Base-by-base conservation (phyloP, 2,329 filamentous ascomycete species). In the Chaetomium strumarium region DNA sequence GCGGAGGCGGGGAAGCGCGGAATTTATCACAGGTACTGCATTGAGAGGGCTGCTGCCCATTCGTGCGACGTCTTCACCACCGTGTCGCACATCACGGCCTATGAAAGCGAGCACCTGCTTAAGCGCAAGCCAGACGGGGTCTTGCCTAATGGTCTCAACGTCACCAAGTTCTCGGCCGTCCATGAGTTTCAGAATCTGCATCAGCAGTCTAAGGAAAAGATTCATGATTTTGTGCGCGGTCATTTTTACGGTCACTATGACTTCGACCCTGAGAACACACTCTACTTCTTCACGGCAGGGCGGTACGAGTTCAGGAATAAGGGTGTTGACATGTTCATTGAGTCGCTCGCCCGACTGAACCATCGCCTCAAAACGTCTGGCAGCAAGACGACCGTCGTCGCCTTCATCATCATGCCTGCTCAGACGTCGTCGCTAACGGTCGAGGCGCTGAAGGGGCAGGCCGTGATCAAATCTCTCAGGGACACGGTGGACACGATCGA, bases 171-270 rank as follows among this genome's bases (percentile, higher is more conserved):
- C 75, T 92, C 91, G 9, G 93, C 93, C 7, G 91, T 96, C 64
- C 93, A 99, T 76, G 93, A 99, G 72, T 97, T 97, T 75, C 93
- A 99, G 71, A 99, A 99, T 68, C 73, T 99, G 66, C 93, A 97
- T 72, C 90, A 95, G 66, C 88, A 93, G 68, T 86, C 90, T 65
- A 97, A 97, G 75, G 88, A 95, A 71, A 96, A 95, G 78, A 97
- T 99, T 64, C 89, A 95, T 66, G 93, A 97, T 69, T 99, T 99
- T 67, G 90, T 97, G 17, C 88, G 93, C 45, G 93, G 93, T 11
- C 93, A 99, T 68, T 99, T 99, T 72, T 97, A 97, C 67, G 93
- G 93, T 11, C 91, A 97, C 73, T 95, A 96, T 68, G 91, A 99
- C 67, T 97, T 97, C 61, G 90, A 96, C 57, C 84, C 90, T 13